Evolutionary conservation across 768 basidiomycete species (phyloP).

Genomic region (Kwoniella sp.): DNA sequence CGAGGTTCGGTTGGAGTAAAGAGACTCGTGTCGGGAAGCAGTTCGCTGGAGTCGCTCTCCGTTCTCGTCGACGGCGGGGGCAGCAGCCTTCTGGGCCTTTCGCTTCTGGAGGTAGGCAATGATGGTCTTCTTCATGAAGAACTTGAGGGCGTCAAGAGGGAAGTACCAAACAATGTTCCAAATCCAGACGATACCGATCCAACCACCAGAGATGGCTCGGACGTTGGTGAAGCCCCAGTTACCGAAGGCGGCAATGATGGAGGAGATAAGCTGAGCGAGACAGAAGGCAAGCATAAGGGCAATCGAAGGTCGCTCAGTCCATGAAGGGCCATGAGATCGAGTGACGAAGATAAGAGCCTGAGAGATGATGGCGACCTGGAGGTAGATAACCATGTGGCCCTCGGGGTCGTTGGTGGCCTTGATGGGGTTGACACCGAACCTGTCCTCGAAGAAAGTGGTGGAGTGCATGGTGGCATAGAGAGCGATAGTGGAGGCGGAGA

Average conservation of each 20-base stretch:
- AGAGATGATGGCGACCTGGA: conserved; percentile 89
- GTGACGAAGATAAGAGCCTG: conserved; percentile 97
- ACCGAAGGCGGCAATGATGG: conserved; percentile 91
- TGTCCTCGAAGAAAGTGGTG: conserved; percentile 85
- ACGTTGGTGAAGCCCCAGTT: conserved; percentile 94
- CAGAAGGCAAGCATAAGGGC: conserved; percentile 90
- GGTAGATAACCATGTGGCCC: conserved; percentile 57
- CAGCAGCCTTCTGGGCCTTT: conserved; percentile 44
- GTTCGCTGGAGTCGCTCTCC: conserved; percentile 82
- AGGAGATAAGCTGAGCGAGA: conserved; percentile 88
- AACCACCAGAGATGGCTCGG: conserved; percentile 76
- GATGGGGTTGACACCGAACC: conserved; percentile 88
- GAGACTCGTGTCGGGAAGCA: conserved; percentile 85
- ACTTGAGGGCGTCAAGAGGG: conserved; percentile 94
- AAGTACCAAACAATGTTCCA: conserved; percentile 95
- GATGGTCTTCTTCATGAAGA: conserved; percentile 89
- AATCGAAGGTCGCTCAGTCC: conserved; percentile 62
- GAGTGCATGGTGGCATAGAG: conserved; percentile 82
- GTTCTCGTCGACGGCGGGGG: conserved; percentile 60
- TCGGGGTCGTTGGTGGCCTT: conserved; percentile 72
- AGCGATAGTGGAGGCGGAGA: conserved; percentile 82
- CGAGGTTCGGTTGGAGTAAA: conserved; percentile 92
- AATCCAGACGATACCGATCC: conserved; percentile 95
- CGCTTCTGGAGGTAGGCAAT: conserved; percentile 81
- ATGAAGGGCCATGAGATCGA: conserved; percentile 68